Base-by-base conservation (phyloP, 75 land plant genomes). In the Pinus tabuliformis region DNA sequence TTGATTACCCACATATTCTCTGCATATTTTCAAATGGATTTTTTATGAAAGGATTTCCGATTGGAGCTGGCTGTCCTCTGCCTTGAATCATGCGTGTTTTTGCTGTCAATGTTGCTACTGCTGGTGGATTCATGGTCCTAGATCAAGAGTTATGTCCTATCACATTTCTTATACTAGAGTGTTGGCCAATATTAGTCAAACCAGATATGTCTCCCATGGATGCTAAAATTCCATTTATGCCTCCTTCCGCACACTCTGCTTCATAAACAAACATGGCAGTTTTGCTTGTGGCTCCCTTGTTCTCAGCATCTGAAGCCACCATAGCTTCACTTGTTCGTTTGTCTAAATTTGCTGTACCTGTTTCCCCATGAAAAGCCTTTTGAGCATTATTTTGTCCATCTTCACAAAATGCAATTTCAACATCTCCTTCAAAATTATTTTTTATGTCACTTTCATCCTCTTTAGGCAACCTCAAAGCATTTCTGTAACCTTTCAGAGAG, bases 1-100 rank as follows among this genome's bases (percentile, higher is more conserved):
- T 79, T 86, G 92, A 57, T 86, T 86, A 61, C 80, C 68, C 21
- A 82, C 86, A 16, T 86, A 90, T 81, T 1, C 86, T 86, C 39
- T 83, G 58, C 60, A 87, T 76, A 42, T 74, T 75, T 28, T 85
- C 75, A 21, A 83, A 81, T 30, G 73, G 64, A 16, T 28, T 73
- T 56, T 80, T 75, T 66, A 56, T 63, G 16, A 77, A 21, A 20
- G 80, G n/a, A 70, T 33, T 26, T 17, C 74, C 74, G 1, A 75
- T 62, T 70, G 73, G 74, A 57, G 58, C 76, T 73, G 72, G 84
- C 4, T 78, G 81, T 58, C 87, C 80, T 57, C 79, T 78, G 14
- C 83, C 88, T 59, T 73, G 75, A 16, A 74, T 72, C 80, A 86
- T 72, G 59, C 87, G 83, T n/a, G 85, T 36, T 76, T 86, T 95